Evolutionary conservation across 345 rosid genomes (phyloP), one percentile per base, ranked within the genome.

Genomic region (Stellera chamaejasme): DNA sequence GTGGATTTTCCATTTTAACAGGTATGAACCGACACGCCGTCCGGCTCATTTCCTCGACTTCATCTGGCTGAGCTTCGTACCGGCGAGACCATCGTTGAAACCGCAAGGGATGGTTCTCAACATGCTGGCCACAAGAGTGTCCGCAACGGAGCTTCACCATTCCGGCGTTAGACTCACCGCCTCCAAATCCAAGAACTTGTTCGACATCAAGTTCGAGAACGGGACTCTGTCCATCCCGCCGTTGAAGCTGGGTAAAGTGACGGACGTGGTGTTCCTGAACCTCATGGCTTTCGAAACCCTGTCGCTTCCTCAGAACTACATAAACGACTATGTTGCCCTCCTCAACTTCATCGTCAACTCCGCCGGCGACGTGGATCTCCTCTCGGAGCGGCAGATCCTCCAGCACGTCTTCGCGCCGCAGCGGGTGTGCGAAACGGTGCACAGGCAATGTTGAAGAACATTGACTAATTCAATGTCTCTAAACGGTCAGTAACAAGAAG

Each of bases 141-240:
- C 23, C 11, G 53, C 14, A 3, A 60, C 45, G 13, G 45, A 58
- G 42, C 68, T 69, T 2, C 60, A 47, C 36, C 64, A 69, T 10
- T 55, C 68, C 49, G 68, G 73, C 26, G 61, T 69, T 10, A 54
- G 15, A 19, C 45, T 69, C 42, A 44, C 54, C 32, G 1, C 7
- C 6, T 55, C 28, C 12, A 11, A 46, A 11, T 43, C 16, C 9
- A 48, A 32, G 47, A 52, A 51, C 54, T 52, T 69, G 12, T 45
- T 63, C 46, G 44, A 54, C 26, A 63, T 59, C 8, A 51, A 25
- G 41, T 69, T 69, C 56, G 26, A 11, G 6, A 51, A 51, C 0
- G 55, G 69, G 7, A 2, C 41, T 10, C 43, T 51, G 11, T n/a
- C 48, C 39, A 69, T 68, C 15, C 72, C 67, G 14, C 3, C 3